Base-by-base conservation (phyloP, 192 early-diverging fungal genomes). In the Endogone sp. region DNA sequence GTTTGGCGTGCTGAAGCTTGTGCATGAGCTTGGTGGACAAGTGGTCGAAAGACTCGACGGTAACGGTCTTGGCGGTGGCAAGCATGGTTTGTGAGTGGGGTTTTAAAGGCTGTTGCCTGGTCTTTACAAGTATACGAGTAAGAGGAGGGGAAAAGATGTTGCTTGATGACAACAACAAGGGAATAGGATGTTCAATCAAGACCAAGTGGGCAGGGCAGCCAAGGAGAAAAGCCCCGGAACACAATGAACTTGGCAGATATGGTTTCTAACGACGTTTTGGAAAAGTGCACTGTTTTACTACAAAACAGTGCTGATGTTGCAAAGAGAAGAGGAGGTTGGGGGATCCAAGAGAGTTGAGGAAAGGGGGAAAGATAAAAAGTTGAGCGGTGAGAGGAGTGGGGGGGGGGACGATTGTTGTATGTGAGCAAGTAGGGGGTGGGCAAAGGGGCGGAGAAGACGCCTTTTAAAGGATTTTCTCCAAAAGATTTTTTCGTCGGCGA, bases 201-300 rank as follows among this genome's bases (percentile, higher is more conserved):
- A 23, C 69, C 63, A 44, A 70, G 61, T 25, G 10, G 31, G 61
- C 49, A 29, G 31, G 69, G 28, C 61, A 56, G 70, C 71, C 71
- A 73, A 54, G 71, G 71, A 56, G 71, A 65, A 32, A 65, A 72
- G 11, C 76, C 71, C 76, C 67, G 76, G 73, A 78, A 72, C 65
- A 78, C 68, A 78, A 66, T 62, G 69, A 72, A 78, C 72, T 69
- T 61, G 58, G 67, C 60, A 68, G 72, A 72, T 70, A 67, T 74
- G 72, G 68, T 78, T 67, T 72, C 68, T 78, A 78, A 72, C 76
- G 76, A 71, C 76, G 76, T 78, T 71, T 73, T 78, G 76, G 72
- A 70, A n/a, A 69, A 73, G 72, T 70, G 70, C 71, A 73, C 68
- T 70, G 55, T 22, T 63, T 74, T 69, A 69, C 71, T 67, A 78